Conservation (phyloP, 1,284 basidiomycete species). For the Papiliotrema nemorosa region DNA sequence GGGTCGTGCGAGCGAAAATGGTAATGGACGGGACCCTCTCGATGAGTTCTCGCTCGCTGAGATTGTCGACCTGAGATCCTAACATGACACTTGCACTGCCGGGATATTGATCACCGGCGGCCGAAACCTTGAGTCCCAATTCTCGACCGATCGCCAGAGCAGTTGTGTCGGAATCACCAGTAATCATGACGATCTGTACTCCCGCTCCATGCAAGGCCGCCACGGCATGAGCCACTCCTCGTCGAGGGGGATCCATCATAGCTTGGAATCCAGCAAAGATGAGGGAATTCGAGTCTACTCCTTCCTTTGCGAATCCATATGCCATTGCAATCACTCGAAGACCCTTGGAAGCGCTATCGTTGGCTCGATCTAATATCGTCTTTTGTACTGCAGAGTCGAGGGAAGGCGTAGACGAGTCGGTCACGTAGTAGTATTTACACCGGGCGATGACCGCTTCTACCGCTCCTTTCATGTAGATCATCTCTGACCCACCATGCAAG, state of each 20-base stretch:
- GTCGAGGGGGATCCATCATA: slow-evolving; percentile 92
- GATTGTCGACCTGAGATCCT: slow-evolving; percentile 78
- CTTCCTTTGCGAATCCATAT: slow-evolving; percentile 60
- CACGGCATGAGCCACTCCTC: slow-evolving; percentile 87
- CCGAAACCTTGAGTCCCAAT: slow-evolving; percentile 64
- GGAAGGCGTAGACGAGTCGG: slow-evolving; percentile 72
- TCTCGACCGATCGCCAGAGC: slow-evolving; percentile 83
- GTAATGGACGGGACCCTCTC: slow-evolving; percentile 76
- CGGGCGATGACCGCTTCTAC: slow-evolving; percentile 80
- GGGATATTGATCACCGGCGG: slow-evolving; percentile 16
- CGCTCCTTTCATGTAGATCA: slow-evolving; percentile 88
- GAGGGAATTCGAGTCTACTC: slow-evolving; percentile 45
- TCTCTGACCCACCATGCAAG: slow-evolving; percentile 57
- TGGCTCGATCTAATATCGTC: slow-evolving; percentile 67
- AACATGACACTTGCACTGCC: slow-evolving; percentile 61
- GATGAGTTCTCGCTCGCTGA: slow-evolving; percentile 73
- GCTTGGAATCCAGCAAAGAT: slow-evolving; percentile 90
- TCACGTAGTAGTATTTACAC: slow-evolving; percentile 83
- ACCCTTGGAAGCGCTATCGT: slow-evolving; percentile 67
- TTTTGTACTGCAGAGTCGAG: slow-evolving; percentile 66
- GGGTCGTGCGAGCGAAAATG: slow-evolving; percentile 92
- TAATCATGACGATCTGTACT: slow-evolving; percentile 97
- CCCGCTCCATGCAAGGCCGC: slow-evolving; percentile 73
- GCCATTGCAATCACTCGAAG: slow-evolving; percentile 88
- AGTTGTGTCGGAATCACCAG: slow-evolving; percentile 89